Evolutionary conservation across 257 asterid genomes (phyloP), one percentile per base, ranked within the genome.

Genomic region (Rauvolfia tetraphylla): DNA sequence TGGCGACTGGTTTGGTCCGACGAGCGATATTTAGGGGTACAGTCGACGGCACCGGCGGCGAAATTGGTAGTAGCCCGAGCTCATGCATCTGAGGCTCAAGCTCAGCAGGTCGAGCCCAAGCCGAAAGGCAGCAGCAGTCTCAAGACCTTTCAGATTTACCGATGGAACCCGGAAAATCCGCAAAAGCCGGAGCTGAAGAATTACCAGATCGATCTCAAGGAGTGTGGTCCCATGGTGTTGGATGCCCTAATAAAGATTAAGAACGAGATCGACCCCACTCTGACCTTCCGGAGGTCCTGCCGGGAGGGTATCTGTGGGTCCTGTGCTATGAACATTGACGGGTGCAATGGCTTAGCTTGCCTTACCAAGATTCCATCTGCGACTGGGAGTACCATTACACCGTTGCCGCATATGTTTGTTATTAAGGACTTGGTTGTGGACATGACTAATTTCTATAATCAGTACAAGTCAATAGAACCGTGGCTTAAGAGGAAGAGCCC

Each of bases 221-320:
- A 93, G 15, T 93, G 98, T 36, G 97, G 98, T 4, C 98, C 98
- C 2, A 93, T 93, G 97, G 89, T 94, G 1, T 85, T 94, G 20
- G 98, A 94, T 81, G 98, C 98, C 2, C 83, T 94, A 4, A 92
- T 94, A 81, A 94, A 94, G 89, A 90, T 94, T 14, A 94, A 92
- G 59, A 92, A 94, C 81, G 97, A 94, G 86, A 88, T 92, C 82
- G 98, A 94, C 41, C 96, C 97, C 2, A 79, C 93, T 44, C 86
- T 94, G 25, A 94, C 98, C 65, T 94, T 94, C 84, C 89, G 97
- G 18, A 88, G 98, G 66, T 92, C 98, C 54, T 94, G 97, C 86
- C 96, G 97, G 17, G 97, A 94, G 79, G 98, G 98, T n/a, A 94
- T 94, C 81, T 94, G 98, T 76, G 98, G 98, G 5, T 94, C 98